A percentile compares a stretch with the other conserved stretches of the same genome.
Evolutionary conservation across 176 grass and related monocot genomes (phyloP).

Genomic region (Sorghum bicolor): DNA sequence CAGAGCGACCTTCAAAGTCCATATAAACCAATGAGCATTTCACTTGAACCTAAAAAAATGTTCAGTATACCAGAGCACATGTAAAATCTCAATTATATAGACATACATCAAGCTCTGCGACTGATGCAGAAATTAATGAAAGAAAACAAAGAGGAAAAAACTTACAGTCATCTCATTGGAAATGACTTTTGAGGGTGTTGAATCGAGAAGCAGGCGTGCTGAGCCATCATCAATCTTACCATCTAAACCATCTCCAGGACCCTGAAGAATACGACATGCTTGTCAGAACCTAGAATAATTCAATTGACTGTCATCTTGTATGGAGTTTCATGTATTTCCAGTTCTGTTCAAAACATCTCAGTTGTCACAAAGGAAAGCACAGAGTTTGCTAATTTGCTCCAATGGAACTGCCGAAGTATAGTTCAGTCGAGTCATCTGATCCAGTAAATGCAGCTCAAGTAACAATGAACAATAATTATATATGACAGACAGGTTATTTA

Average conservation of each 20-base stretch:
- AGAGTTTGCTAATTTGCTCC: not conserved
- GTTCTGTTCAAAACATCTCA: conserved; percentile 6
- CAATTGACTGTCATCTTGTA: not conserved
- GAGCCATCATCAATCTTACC: conserved; percentile 87
- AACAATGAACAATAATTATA: not conserved
- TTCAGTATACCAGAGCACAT: not conserved
- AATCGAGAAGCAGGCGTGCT: conserved; percentile 78
- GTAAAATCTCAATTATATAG: not conserved
- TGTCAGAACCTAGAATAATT: conserved; percentile 22
- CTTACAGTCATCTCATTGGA: conserved; percentile 87
- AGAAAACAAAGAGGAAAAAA: conserved; percentile 8
- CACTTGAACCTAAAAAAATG: conserved; percentile 78
- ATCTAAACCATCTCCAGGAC: conserved; percentile 73
- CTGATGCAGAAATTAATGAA: not conserved
- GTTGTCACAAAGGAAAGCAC: conserved; percentile 19
- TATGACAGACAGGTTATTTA: not conserved
- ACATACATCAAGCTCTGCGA: not conserved
- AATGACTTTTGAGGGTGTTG: conserved; percentile 88
- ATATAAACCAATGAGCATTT: conserved; percentile 88
- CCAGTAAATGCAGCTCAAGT: not conserved
- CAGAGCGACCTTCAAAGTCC: conserved; percentile 99
- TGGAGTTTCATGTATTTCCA: conserved; percentile 1
- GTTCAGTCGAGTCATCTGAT: not conserved
- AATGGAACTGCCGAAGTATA: not conserved
- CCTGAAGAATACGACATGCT: conserved; percentile 46